Evolutionary conservation across 768 basidiomycete genomes (phyloP).

Genomic region (Ramaria sp.): DNA sequence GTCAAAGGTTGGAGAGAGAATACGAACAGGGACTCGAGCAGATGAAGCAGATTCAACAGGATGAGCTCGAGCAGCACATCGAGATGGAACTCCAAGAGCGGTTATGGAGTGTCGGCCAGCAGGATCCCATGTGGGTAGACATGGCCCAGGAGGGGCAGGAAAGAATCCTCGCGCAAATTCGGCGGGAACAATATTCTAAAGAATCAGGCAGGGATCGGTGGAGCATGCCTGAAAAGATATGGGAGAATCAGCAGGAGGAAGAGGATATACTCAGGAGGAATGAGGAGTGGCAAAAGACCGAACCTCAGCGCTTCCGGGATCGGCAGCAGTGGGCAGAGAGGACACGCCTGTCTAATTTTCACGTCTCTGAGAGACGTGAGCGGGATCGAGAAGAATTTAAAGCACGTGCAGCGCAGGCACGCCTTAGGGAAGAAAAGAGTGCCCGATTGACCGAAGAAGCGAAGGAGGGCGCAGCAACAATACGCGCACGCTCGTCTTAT

Average conservation of each 20-base stretch:
- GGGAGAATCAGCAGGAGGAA: not conserved
- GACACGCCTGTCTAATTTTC: not conserved
- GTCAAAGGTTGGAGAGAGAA: not conserved
- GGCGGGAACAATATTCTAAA: not conserved
- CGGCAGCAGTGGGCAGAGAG: not conserved
- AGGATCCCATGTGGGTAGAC: not conserved
- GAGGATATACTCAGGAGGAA: not conserved
- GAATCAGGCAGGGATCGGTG: not conserved
- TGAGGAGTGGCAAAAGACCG: conserved; percentile 6
- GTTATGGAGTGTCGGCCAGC: conserved; percentile 3
- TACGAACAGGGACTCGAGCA: conserved; percentile 2
- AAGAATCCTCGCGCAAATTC: not conserved
- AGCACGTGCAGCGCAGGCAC: not conserved
- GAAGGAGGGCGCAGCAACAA: not conserved
- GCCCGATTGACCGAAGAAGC: conserved; percentile 1
- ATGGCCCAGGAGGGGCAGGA: not conserved
- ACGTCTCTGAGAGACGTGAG: not conserved
- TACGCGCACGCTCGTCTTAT: not conserved
- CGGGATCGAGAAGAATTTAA: not conserved
- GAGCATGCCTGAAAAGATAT: not conserved
- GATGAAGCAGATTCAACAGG: conserved; percentile 5
- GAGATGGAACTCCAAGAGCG: conserved; percentile 4
- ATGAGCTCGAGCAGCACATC: conserved; percentile 3
- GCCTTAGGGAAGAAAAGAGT: not conserved
- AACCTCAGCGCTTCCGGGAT: conserved; percentile 1